Evolutionary conservation across 2,329 filamentous ascomycete species (phyloP).

Genomic region (Ophiocordyceps australis): DNA sequence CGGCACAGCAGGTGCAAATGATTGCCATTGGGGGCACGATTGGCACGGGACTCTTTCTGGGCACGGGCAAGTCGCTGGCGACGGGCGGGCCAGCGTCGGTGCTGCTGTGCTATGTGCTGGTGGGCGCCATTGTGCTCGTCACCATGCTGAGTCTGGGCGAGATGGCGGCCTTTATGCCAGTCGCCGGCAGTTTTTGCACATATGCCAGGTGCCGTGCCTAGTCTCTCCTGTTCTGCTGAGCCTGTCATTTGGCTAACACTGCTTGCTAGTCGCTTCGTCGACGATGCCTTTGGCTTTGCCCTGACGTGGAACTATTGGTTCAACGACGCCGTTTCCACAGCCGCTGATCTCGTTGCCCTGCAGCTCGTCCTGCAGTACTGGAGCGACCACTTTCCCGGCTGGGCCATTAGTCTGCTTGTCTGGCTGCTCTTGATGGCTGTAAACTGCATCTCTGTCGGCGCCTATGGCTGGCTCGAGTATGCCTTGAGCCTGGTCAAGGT

Average conservation of each 20-base stretch:
- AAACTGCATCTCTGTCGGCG: conserved; percentile 15
- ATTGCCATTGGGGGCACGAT: conserved; percentile 44
- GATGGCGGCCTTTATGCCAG: conserved; percentile 33
- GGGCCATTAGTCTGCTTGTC: conserved; percentile 44
- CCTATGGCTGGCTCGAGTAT: conserved; percentile 28
- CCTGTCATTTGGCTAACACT: too few relatives aligned
- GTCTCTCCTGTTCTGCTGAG: conserved; percentile 14
- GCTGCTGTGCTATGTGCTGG: conserved; percentile 36
- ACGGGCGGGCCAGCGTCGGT: conserved; percentile 41
- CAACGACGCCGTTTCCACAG: conserved; percentile 36
- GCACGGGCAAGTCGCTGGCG: conserved; percentile 39
- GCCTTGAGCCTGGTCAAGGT: conserved; percentile 37
- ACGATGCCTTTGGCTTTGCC: conserved; percentile 34
- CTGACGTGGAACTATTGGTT: conserved; percentile 47
- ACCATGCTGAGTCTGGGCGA: conserved; percentile 42
- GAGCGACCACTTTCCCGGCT: conserved; percentile 43
- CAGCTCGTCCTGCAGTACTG: conserved; percentile 41
- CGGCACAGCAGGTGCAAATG: conserved; percentile 48
- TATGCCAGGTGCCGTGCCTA: conserved; percentile 19
- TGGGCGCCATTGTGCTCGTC: conserved; percentile 36
- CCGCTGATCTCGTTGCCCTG: conserved; percentile 35
- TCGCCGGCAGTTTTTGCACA: conserved; percentile 38
- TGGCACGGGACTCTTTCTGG: conserved; percentile 43
- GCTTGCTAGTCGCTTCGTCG: conserved; percentile 24
- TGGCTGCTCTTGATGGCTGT: conserved; percentile 31